phyloP scores from a whole-genome alignment of 495 filamentous ascomycete genomes.

The Penicillium simplicissimum region DNA sequence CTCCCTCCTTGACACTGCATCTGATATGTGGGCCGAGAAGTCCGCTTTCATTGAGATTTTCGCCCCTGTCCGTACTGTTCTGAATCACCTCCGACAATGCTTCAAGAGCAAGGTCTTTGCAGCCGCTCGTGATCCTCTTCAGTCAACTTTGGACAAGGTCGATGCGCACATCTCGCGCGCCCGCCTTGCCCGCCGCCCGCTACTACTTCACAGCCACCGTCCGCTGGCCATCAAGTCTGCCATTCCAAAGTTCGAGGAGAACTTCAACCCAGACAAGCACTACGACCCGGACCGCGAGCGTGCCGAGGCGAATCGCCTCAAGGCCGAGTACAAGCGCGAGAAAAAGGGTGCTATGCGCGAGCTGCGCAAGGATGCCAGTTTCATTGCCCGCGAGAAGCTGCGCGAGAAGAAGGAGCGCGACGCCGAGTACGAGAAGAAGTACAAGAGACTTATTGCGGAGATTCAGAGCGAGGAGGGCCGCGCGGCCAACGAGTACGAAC shows the following conservation, averaged over 20 bases:
- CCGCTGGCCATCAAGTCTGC: slow-evolving; percentile 84
- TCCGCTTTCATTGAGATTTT: slow-evolving; percentile 77
- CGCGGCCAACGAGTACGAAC: slow-evolving; percentile 84
- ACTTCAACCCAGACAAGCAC: slow-evolving; percentile 90
- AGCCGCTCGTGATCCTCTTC: slow-evolving; percentile 36
- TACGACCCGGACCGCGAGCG: slow-evolving; percentile 93
- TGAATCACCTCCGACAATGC: slow-evolving; percentile 56
- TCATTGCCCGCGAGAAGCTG: slow-evolving; percentile 85
- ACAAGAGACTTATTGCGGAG: slow-evolving; percentile 84
- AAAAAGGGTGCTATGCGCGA: slow-evolving; percentile 93
- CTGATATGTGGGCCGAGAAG: slow-evolving; percentile 63
- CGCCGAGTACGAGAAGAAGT: slow-evolving; percentile 90
- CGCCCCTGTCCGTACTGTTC: slow-evolving; percentile 53
- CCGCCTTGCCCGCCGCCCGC: slow-evolving; percentile 65
- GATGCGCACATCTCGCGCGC: slow-evolving; percentile 53
- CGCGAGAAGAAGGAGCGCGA: slow-evolving; percentile 90
- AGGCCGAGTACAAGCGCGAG: slow-evolving; percentile 90
- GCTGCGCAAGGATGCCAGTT: slow-evolving; percentile 89
- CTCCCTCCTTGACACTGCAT: slow-evolving; percentile 57
- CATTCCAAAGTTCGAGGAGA: slow-evolving; percentile 95
- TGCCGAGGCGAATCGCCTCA: slow-evolving; percentile 75
- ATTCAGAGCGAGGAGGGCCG: slow-evolving; percentile 91
- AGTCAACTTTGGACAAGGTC: slow-evolving; percentile 44
- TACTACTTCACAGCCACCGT: slow-evolving; percentile 85
- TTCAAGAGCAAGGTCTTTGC: slow-evolving; percentile 54